Evolutionary conservation across 1,139 yeast species (phyloP).

Genomic region (Pichia sp.): DNA sequence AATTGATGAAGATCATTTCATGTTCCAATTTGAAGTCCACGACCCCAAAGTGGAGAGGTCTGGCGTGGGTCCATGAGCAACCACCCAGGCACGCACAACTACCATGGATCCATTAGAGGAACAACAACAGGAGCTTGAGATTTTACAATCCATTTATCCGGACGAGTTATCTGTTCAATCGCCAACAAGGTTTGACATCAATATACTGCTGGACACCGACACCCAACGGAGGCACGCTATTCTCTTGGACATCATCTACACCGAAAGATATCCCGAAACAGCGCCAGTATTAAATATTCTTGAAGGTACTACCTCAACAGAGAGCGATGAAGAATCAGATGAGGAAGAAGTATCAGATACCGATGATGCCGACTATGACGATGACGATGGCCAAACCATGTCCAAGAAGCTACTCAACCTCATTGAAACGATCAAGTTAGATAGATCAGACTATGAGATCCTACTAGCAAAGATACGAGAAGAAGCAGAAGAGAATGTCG

Average conservation of each 20-base stretch:
- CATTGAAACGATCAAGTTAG: constrained; percentile 50
- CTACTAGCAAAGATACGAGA: constrained; percentile 38
- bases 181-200: constrained; percentile 40
- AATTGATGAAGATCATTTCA: too few species aligned
- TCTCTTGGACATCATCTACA: constrained; percentile 53
- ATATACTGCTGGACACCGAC: constrained; percentile 50
- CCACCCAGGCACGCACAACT: too few species aligned
- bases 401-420: constrained; percentile 42
- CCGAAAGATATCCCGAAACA: constrained; percentile 65
- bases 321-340: constrained; percentile 25
- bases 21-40: too few species aligned
- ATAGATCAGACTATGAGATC: constrained; percentile 36
- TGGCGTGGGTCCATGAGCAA: too few species aligned
- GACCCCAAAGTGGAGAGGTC: too few species aligned
- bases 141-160: constrained; percentile 84
- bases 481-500: constrained; percentile 72
- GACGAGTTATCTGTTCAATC: constrained; percentile 59
- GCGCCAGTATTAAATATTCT: constrained; percentile 45
- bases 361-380: constrained; percentile 33
- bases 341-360: constrained; percentile 32
- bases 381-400: constrained; percentile 38
- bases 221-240: constrained; percentile 47
- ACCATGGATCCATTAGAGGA: constrained; percentile 77
- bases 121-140: constrained; percentile 74
- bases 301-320: constrained; percentile 28